A percentile compares a stretch with the other conserved stretches of the same genome.
These are phyloP conservation scores for Ogataea pignaliae DNA, from an alignment of 805 yeast genomes.

Conservation along the genomic window DNA sequence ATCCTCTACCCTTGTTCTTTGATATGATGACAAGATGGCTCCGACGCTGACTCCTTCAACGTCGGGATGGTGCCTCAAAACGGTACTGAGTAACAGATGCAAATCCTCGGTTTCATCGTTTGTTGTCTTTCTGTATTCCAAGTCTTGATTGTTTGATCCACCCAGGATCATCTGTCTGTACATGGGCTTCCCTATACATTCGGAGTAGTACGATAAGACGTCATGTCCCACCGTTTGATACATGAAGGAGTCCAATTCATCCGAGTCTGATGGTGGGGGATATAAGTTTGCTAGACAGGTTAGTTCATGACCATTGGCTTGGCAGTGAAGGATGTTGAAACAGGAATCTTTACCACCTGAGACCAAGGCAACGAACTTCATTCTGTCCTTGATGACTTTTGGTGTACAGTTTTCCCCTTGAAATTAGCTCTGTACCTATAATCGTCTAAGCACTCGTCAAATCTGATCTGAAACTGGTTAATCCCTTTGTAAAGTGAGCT, in stretches of 20 bases:
- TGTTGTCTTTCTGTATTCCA: conserved; percentile 65
- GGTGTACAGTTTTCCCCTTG: not conserved
- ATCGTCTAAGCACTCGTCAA: too few relatives aligned
- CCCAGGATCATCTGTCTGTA: conserved; percentile 66
- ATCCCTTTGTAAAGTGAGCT: too few relatives aligned
- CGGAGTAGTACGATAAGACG: conserved; percentile 56
- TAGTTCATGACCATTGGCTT: conserved; percentile 80
- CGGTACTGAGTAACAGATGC: conserved; percentile 44
- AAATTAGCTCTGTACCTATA: too few relatives aligned
- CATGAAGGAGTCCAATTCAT: conserved; percentile 91
- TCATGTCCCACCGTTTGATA: conserved; percentile 96
- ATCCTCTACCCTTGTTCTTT: conserved; percentile 87
- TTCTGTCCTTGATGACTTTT: conserved; percentile 21
- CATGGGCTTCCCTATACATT: conserved; percentile 77
- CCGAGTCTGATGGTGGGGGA: conserved; percentile 47
- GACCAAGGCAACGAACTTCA: conserved; percentile 90
- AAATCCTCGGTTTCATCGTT: conserved; percentile 90
- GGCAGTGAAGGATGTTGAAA: conserved; percentile 81
- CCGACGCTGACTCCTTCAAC: conserved; percentile 89
- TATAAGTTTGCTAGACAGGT: conserved; percentile 80
- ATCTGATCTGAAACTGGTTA: too few relatives aligned
- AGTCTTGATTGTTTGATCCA: conserved; percentile 51
- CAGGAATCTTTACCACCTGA: conserved; percentile 98
- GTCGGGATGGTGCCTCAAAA: conserved; percentile 58
- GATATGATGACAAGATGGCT: conserved; percentile 93